Conservation (phyloP, 2,329 filamentous ascomycete species). For the Neofusicoccum kwambonambiense region DNA sequence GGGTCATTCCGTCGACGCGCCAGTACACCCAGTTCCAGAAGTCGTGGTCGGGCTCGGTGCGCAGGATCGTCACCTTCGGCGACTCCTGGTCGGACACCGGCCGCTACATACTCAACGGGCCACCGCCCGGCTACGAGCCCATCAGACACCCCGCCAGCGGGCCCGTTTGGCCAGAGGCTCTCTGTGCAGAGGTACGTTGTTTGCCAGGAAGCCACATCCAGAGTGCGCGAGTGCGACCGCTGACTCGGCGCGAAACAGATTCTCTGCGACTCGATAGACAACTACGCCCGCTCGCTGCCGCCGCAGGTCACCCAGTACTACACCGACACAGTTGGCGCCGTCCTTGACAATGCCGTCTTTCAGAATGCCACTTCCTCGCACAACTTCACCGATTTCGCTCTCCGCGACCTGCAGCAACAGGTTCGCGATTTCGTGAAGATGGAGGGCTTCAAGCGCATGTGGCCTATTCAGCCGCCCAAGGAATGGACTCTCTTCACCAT, state of each 20-base stretch:
- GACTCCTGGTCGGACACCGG: slow-evolving; percentile 41
- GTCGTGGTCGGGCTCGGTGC: slow-evolving; percentile 20
- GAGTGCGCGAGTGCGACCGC: slow-evolving; percentile 6
- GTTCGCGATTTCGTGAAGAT: slow-evolving; percentile 19
- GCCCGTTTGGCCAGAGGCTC: slow-evolving; percentile 37
- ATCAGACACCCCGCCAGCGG: slow-evolving; percentile 32
- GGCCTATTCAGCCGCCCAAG: slow-evolving; percentile 22
- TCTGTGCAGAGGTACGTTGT: slow-evolving; percentile 35
- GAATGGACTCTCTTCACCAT: slow-evolving; percentile 37
- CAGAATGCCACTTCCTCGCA: slow-evolving; percentile 18
- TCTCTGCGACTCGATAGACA: slow-evolving; percentile 20
- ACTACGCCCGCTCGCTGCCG: slow-evolving; percentile 19
- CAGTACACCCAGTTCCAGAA: slow-evolving; percentile 30
- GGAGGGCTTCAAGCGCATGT: slow-evolving; percentile 19
- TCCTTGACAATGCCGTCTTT: slow-evolving; percentile 19
- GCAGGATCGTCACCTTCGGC: slow-evolving; percentile 39
- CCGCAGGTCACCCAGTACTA: slow-evolving; percentile 18
- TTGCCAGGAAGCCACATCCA: not conserved
- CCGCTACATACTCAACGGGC: slow-evolving; percentile 34
- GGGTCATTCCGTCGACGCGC: slow-evolving; percentile 28
- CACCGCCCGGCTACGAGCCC: slow-evolving; percentile 25
- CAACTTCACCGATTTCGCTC: slow-evolving; percentile 21
- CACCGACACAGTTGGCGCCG: slow-evolving; percentile 17
- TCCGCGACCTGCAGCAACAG: slow-evolving; percentile 19
- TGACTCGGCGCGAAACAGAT: slow-evolving; percentile 24